phyloP scores from a whole-genome alignment of 2,329 filamentous ascomycete species.

The Falciphora oryzae region DNA sequence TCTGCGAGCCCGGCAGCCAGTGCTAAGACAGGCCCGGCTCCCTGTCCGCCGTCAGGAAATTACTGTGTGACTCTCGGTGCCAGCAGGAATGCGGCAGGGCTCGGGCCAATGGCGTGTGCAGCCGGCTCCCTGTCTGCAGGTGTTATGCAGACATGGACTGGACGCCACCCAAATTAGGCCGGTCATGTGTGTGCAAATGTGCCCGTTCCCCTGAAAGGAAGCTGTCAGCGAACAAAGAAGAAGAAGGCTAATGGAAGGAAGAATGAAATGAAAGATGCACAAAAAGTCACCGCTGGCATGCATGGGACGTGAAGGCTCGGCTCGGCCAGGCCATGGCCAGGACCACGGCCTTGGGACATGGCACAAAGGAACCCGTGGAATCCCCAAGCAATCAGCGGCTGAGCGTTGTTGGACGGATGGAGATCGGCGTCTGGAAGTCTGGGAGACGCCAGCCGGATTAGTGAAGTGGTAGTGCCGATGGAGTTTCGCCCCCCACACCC shows the following conservation, averaged over 20 bases:
- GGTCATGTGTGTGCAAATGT: neutral
- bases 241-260: neutral
- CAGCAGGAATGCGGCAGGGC: neutral
- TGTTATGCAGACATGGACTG: neutral
- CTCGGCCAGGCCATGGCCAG: neutral
- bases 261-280: neutral
- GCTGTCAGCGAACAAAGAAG: neutral
- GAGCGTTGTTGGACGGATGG: neutral
- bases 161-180: neutral
- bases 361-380: neutral
- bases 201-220: neutral
- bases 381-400: neutral
- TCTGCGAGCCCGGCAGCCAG: too few species aligned
- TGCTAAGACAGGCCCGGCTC: too few species aligned
- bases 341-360: neutral
- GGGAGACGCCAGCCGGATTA: neutral
- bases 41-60: neutral
- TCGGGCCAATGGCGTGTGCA: neutral
- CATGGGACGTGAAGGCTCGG: too few species aligned
- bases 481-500: neutral
- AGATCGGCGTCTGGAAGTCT: neutral
- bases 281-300: neutral
- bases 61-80: neutral
- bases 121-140: too few species aligned
- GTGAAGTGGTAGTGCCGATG: conserved; percentile 1